phyloP scores from a whole-genome alignment of 1,284 basidiomycete genomes.

The Cronartium ribicola region DNA sequence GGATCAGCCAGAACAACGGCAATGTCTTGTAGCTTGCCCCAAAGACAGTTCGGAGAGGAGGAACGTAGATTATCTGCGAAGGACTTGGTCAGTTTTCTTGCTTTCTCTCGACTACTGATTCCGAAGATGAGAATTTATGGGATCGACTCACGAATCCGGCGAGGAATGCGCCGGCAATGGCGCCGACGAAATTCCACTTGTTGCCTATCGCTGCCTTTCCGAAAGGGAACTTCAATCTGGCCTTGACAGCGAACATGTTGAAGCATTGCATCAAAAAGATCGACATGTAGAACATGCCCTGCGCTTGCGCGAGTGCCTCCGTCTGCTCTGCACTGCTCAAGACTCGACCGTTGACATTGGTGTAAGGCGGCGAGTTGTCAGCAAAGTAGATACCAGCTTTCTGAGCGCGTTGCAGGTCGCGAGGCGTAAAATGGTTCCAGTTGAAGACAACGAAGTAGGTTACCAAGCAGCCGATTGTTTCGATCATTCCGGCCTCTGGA shows the following conservation, averaged over 20 bases:
- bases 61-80: slow-evolving; percentile 56
- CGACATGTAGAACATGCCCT: slow-evolving; percentile 64
- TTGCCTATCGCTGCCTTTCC: slow-evolving; percentile 60
- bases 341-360: slow-evolving; percentile 58
- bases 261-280: slow-evolving; percentile 67
- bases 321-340: slow-evolving; percentile 58
- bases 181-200: slow-evolving; percentile 64
- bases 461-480: slow-evolving; percentile 51
- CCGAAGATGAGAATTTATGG: neutral
- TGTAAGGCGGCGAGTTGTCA: slow-evolving; percentile 58
- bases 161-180: slow-evolving; percentile 61
- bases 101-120: neutral
- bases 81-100: neutral
- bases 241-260: slow-evolving; percentile 68
- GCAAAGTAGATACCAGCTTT: slow-evolving; percentile 56
- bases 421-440: slow-evolving; percentile 62
- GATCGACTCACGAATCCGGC: slow-evolving; percentile 61
- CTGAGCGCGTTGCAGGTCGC: slow-evolving; percentile 59
- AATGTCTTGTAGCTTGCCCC: slow-evolving; percentile 60
- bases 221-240: slow-evolving; percentile 62
- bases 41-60: slow-evolving; percentile 65
- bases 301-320: slow-evolving; percentile 61
- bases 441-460: slow-evolving; percentile 66
- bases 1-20: slow-evolving; percentile 66
- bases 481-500: slow-evolving; percentile 50